Evolutionary conservation across 2,329 filamentous ascomycete species (phyloP).

Genomic region (Neophaeococcomyces mojaviensis): DNA sequence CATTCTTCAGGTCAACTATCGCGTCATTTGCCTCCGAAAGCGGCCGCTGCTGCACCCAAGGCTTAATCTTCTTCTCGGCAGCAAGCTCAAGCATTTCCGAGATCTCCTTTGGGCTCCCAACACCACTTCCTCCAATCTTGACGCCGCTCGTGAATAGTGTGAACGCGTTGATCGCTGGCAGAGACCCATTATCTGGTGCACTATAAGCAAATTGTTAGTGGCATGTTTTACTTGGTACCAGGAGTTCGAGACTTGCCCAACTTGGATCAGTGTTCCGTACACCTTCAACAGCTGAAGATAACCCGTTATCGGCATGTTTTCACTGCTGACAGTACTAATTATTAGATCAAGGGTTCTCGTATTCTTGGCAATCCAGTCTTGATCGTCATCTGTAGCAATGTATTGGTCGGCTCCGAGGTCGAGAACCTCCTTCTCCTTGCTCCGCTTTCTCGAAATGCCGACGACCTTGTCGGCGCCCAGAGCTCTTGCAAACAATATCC

Average conservation of each 20-base stretch:
- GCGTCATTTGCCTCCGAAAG: too few species aligned
- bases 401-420: slow-evolving; percentile 48
- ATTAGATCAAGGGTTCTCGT: slow-evolving; percentile 48
- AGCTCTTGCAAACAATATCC: slow-evolving; percentile 46
- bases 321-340: slow-evolving; percentile 48
- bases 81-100: too few species aligned
- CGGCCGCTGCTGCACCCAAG: too few species aligned
- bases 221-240: too few species aligned
- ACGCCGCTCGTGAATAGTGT: too few species aligned
- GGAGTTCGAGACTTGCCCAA: slow-evolving; percentile 48
- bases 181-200: too few species aligned
- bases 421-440: slow-evolving; percentile 46
- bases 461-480: slow-evolving; percentile 58
- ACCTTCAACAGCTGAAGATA: slow-evolving; percentile 1
- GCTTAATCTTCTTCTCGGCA: too few species aligned
- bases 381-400: slow-evolving; percentile 50
- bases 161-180: too few species aligned
- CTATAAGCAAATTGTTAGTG: too few species aligned
- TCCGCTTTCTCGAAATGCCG: slow-evolving; percentile 45
- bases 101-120: too few species aligned
- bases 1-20: too few species aligned
- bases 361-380: slow-evolving; percentile 45
- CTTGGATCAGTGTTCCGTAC: slow-evolving; percentile 56
- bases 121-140: too few species aligned
- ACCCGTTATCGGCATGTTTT: slow-evolving; percentile 29